Base-by-base conservation (phyloP, 768 basidiomycete genomes). In the Sarcodon aspratus region DNA sequence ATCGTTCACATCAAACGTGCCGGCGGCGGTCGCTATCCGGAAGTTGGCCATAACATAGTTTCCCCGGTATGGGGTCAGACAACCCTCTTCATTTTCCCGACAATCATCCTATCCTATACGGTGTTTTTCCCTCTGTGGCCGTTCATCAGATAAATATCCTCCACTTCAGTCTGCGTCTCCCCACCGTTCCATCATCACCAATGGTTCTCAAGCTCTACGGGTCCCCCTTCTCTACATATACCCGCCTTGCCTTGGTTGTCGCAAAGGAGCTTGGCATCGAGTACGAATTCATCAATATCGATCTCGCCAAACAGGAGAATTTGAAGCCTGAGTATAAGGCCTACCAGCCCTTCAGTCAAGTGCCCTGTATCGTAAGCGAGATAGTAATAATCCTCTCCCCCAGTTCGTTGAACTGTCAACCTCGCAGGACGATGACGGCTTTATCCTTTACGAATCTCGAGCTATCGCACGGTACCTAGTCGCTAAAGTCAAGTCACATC, bases 331-430 rank as follows among this genome's bases (percentile, higher is more conserved):
- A 55, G 7, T 75, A 63, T 64, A 17, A 71, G 12, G 55, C 61
- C 33, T 62, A 68, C 44, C 81, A 88, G 55, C 85, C 85, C 0
- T 84, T 82, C 55, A 78, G 79, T 15, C 75, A 78, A 54, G 67
- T 81, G 31, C 80, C 81, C 3, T 75, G 71, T 58, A 68, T 82
- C 48, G 75, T 27, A 27, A 27, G 21, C 5, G 2, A 27, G 21
- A 27, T 27, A 27, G 21, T 27, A 27, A 27, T 5, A 27, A 27
- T 27, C 5, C 2, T 27, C 5, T 27, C 21, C 21, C 21, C 21
- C 21, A 27, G 21, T 27, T 27, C 3, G 5, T 27, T 27, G 21
- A 27, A 27, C 21, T 27, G 3, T 27, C 5, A 5, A 27, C 21
- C 21, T 27, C 21, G 21, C 21, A 55, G 18, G 56, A 79, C 46